Conservation (phyloP, 2,329 filamentous ascomycete species). For the Trichophyton benhamiae region DNA sequence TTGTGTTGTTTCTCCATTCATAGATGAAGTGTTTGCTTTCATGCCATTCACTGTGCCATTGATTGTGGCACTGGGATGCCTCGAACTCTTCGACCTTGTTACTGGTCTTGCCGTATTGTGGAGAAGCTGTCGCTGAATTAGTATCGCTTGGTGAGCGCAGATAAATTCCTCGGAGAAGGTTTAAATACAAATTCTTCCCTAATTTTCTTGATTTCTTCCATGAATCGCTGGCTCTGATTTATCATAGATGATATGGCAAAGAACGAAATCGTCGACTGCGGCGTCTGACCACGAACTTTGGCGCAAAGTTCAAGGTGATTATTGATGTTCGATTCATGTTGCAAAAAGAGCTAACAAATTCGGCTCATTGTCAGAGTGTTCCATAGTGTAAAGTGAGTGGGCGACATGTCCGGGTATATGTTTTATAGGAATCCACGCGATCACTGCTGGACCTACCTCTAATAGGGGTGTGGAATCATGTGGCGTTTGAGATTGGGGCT, state of each 20-base stretch:
- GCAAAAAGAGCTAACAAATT: conserved; percentile 26
- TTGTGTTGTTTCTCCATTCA: conserved; percentile 2
- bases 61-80: not conserved
- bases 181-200: conserved; percentile 26
- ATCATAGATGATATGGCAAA: conserved; percentile 27
- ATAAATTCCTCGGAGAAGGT: not conserved
- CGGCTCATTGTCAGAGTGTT: conserved; percentile 4
- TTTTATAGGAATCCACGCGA: not conserved
- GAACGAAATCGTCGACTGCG: conserved; percentile 19
- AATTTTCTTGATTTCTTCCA: conserved; percentile 26
- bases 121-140: conserved; percentile 12
- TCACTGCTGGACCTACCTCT: not conserved
- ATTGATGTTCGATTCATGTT: conserved; percentile 29
- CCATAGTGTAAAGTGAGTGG: not conserved
- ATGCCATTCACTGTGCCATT: not conserved
- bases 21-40: not conserved
- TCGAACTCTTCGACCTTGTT: not conserved
- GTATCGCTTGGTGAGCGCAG: not conserved
- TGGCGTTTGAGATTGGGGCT: not conserved
- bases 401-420: not conserved
- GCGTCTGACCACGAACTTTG: conserved; percentile 23
- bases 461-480: not conserved
- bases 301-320: conserved; percentile 30
- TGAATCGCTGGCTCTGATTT: conserved; percentile 27
- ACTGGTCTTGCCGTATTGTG: conserved; percentile 10